These are phyloP conservation scores for Tillandsia leiboldiana DNA, from an alignment of 176 grass and related monocot genomes.

Conservation along the genomic window DNA sequence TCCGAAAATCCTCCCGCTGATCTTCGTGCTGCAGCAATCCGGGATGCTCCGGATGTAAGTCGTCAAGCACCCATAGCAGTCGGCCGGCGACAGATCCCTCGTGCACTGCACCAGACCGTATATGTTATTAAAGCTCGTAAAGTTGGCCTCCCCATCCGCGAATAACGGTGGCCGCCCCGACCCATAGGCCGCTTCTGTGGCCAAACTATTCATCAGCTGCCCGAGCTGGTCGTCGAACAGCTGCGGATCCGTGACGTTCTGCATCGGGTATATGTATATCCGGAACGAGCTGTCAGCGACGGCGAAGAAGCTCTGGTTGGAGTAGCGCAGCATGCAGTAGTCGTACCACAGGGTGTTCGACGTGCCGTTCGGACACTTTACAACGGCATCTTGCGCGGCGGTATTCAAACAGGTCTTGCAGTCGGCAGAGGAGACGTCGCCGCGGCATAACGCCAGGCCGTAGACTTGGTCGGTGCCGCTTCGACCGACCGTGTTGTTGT, in stretches of 20 bases:
- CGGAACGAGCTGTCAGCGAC: too few species aligned
- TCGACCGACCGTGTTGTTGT: too few species aligned
- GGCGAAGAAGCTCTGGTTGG: background rate
- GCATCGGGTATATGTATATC: fast-evolving
- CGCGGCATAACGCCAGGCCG: slow-evolving; percentile 15
- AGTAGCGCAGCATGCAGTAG: slow-evolving; percentile 21
- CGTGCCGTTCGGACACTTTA: too few species aligned
- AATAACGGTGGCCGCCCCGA: slow-evolving; percentile 6
- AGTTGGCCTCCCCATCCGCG: slow-evolving; percentile 5
- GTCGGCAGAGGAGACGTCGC: background rate
- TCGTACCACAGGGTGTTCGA: slow-evolving; percentile 10
- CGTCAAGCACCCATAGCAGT: slow-evolving; percentile 33
- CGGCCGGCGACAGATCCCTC: slow-evolving; percentile 27
- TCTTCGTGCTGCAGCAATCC: background rate
- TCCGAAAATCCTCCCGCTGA: background rate
- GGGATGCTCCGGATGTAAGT: background rate
- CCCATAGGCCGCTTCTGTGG: too few species aligned
- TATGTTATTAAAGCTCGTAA: background rate
- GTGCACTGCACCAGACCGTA: slow-evolving; percentile 50
- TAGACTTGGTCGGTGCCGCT: background rate
- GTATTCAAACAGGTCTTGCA: slow-evolving; percentile 9
- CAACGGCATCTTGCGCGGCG: too few species aligned
- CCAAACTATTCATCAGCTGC: too few species aligned
- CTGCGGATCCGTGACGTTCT: background rate
- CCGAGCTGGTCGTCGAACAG: too few species aligned